A percentile compares a stretch with the other conserved stretches of the same genome.
phyloP scores from a whole-genome alignment of 148 eudicot genomes.

The Talinum fruticosum region DNA sequence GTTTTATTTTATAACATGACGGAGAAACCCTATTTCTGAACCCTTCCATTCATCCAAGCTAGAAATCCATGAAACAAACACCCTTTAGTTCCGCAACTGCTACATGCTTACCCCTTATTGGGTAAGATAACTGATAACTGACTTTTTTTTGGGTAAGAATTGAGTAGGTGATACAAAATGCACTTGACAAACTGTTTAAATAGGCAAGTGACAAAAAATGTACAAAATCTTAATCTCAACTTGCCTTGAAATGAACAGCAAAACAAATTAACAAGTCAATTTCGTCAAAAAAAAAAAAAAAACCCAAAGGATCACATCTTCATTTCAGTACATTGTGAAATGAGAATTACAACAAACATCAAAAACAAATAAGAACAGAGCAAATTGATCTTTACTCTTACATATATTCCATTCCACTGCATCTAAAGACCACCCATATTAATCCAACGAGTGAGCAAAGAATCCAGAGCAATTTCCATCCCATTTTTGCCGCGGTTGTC shows the following conservation, averaged over 20 bases:
- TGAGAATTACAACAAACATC: slow-evolving; percentile 18
- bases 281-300: neutral
- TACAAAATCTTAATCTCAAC: neutral
- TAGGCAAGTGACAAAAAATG: no score
- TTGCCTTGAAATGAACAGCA: neutral
- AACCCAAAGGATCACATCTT: neutral
- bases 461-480: neutral
- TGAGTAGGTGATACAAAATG: no score
- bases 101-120: no score
- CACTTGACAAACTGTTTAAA: no score
- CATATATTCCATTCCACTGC: slow-evolving; percentile 4
- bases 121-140: no score
- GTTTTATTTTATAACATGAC: no score
- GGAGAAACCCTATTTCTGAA: no score
- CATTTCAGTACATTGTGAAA: slow-evolving; percentile 30
- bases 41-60: no score
- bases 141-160: no score
- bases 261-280: no score
- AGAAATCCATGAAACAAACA: no score
- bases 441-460: neutral
- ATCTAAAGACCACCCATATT: neutral
- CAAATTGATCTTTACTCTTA: neutral
- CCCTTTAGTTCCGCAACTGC: no score
- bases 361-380: slow-evolving; percentile 8
- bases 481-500: neutral